A percentile compares a stretch with the other conserved stretches of the same genome.
Conservation (phyloP, 1,284 basidiomycete species). For the Cutaneotrichosporon cutaneum region DNA sequence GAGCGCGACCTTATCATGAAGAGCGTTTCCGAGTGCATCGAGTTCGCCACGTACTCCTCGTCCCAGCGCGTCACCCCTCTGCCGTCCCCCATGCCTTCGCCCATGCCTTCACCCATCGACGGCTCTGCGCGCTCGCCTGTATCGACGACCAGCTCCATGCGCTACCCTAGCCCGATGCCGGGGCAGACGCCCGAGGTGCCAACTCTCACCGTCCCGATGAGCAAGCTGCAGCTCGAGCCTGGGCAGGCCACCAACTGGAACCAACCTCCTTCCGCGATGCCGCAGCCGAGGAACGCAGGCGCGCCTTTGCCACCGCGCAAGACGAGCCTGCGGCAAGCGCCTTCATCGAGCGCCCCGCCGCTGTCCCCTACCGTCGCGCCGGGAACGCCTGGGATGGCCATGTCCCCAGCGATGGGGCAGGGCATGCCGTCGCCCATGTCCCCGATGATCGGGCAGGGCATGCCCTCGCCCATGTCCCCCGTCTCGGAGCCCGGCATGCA, state of each 20-base stretch:
- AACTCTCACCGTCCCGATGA: slow-evolving; percentile 34
- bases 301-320: slow-evolving; percentile 34
- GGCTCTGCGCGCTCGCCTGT: slow-evolving; percentile 9
- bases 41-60: slow-evolving; percentile 63
- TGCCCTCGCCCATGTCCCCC: slow-evolving; percentile 5
- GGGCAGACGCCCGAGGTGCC: slow-evolving; percentile 1
- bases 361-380: neutral
- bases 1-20: slow-evolving; percentile 66
- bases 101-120: slow-evolving; percentile 6
- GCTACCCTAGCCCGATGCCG: slow-evolving; percentile 39
- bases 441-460: slow-evolving; percentile 1
- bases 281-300: neutral
- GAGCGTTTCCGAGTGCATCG: slow-evolving; percentile 81
- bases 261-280: slow-evolving; percentile 14
- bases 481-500: slow-evolving; percentile 4
- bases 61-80: slow-evolving; percentile 10
- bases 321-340: slow-evolving; percentile 30
- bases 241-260: slow-evolving; percentile 40
- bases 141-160: slow-evolving; percentile 13
- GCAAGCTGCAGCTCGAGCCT: slow-evolving; percentile 37
- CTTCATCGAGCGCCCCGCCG: neutral
- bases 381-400: neutral
- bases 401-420: neutral
- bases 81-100: slow-evolving; percentile 2
- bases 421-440: neutral